phyloP scores from a whole-genome alignment of 2,329 filamentous ascomycete species.

The Teratosphaeria nubilosa region DNA sequence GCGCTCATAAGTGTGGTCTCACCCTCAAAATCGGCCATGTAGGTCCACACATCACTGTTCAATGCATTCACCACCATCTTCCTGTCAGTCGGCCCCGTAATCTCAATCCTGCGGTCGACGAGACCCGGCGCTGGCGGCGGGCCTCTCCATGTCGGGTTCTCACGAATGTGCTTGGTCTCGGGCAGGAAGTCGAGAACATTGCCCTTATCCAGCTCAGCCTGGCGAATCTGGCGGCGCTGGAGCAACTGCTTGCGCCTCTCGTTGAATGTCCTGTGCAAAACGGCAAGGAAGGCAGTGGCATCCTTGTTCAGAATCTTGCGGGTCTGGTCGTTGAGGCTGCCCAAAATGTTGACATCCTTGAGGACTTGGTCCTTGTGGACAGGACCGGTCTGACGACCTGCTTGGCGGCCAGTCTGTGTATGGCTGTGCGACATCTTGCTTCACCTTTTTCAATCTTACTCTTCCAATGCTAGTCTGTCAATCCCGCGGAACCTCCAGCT shows the following conservation, averaged over 20 bases:
- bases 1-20: constrained; percentile 24
- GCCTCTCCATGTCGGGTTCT: constrained; percentile 88
- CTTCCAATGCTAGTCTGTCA: background rate
- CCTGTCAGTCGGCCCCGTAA: constrained; percentile 90
- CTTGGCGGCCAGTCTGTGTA: constrained; percentile 4
- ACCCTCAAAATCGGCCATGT: constrained; percentile 99
- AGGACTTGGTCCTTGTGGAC: constrained; percentile 56
- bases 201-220: constrained; percentile 88
- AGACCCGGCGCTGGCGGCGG: constrained; percentile 84
- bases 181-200: constrained; percentile 85
- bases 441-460: background rate
- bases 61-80: constrained; percentile 99
- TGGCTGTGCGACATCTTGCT: constrained; percentile 9
- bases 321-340: constrained; percentile 64
- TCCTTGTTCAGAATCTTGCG: constrained; percentile 87
- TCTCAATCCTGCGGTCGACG: constrained; percentile 88
- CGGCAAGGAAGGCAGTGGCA: constrained; percentile 81
- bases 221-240: constrained; percentile 73
- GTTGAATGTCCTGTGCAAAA: constrained; percentile 94
- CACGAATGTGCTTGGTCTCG: constrained; percentile 90
- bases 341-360: constrained; percentile 79
- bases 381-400: constrained; percentile 10
- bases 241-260: constrained; percentile 76
- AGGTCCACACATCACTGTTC: constrained; percentile 94
- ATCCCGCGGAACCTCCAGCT: background rate